These are phyloP conservation scores for Cadophora sp. DNA, from an alignment of 2,329 filamentous ascomycete species.

Conservation along the genomic window DNA sequence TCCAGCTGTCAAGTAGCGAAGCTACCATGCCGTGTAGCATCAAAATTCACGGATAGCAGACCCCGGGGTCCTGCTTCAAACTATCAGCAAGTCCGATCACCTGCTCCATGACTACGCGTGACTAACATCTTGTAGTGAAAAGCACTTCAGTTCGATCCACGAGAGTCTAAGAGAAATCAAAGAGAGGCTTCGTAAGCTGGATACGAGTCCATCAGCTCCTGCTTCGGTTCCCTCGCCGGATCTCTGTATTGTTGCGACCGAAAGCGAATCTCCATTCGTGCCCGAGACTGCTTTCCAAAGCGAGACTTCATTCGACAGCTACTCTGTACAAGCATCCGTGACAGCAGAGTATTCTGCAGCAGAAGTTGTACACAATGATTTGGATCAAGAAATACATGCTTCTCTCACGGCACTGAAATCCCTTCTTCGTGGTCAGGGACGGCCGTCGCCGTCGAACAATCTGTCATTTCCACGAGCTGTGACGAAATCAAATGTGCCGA, in stretches of 20 bases:
- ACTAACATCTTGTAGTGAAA: slow-evolving; percentile 14
- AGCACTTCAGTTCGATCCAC: slow-evolving; percentile 25
- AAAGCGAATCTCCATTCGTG: slow-evolving; percentile 8
- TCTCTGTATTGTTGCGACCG: not conserved
- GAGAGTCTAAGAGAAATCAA: slow-evolving; percentile 27
- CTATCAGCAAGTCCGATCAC: not conserved
- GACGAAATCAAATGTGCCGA: not conserved
- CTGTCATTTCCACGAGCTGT: slow-evolving; percentile 23
- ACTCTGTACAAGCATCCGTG: slow-evolving; percentile 25
- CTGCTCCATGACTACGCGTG: not conserved
- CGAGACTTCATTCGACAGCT: slow-evolving; percentile 26
- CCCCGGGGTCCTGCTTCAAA: slow-evolving; percentile 8
- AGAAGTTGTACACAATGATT: slow-evolving; percentile 11
- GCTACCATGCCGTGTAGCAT: slow-evolving; percentile 20
- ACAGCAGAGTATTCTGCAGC: slow-evolving; percentile 26
- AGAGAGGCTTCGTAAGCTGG: slow-evolving; percentile 17
- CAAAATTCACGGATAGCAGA: slow-evolving; percentile 1
- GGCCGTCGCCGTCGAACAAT: slow-evolving; percentile 19
- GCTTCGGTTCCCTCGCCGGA: not conserved
- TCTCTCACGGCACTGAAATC: slow-evolving; percentile 27
- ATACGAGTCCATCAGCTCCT: not conserved
- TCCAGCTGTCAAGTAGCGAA: slow-evolving; percentile 30
- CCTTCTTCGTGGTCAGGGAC: slow-evolving; percentile 16
- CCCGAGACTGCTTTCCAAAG: slow-evolving; percentile 22
- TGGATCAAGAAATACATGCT: slow-evolving; percentile 20